These are phyloP conservation scores for Amphirosellinia nigrospora DNA, from an alignment of 495 filamentous ascomycete species.

Conservation along the genomic window DNA sequence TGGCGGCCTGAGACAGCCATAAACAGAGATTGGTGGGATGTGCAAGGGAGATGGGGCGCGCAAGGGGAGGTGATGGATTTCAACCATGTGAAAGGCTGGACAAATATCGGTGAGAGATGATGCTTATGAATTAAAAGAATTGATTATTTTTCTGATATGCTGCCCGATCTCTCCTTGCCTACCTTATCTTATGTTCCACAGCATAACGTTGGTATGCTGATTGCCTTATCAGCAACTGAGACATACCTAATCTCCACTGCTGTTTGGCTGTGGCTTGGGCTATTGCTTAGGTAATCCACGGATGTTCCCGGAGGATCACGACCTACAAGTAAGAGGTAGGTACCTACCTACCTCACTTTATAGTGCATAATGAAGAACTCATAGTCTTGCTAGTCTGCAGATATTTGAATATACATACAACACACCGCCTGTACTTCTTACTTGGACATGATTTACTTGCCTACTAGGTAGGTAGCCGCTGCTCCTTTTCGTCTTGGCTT, in stretches of 20 bases:
- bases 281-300: neutral
- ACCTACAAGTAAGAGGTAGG: neutral
- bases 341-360: neutral
- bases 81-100: conserved; percentile 44
- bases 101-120: conserved; percentile 14
- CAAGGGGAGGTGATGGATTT: conserved; percentile 55
- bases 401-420: neutral
- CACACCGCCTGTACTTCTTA: neutral
- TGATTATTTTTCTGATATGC: neutral
- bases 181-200: neutral
- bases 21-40: conserved; percentile 55
- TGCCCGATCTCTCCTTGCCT: neutral
- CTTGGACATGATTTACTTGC: neutral
- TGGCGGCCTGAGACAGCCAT: conserved; percentile 59
- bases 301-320: neutral
- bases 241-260: too few relatives aligned
- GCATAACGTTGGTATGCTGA: neutral
- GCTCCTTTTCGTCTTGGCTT: neutral
- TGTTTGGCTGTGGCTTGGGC: neutral
- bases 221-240: neutral
- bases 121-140: neutral
- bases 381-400: neutral
- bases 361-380: neutral
- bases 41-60: conserved; percentile 56
- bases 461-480: neutral